These are phyloP conservation scores for Yarrowia alimentaria DNA, from an alignment of 805 yeast genomes.

Conservation along the genomic window DNA sequence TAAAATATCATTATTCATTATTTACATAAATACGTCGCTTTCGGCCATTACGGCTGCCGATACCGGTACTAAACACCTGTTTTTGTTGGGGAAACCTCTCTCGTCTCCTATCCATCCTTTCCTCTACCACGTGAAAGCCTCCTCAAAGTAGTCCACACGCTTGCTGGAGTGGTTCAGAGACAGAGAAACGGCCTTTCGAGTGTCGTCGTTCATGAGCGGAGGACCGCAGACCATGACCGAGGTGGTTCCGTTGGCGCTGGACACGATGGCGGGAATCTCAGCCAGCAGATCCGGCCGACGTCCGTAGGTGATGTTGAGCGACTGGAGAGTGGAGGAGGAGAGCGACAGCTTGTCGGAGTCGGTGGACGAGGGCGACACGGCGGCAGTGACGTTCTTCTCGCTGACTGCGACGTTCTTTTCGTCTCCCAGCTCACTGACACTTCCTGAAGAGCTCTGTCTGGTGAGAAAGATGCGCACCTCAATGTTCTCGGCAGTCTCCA, in stretches of 20 bases:
- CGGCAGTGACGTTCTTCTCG: too few relatives aligned
- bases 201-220: slow-evolving; percentile 53
- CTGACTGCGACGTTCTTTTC: slow-evolving; percentile 14
- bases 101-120: too few relatives aligned
- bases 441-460: slow-evolving; percentile 4
- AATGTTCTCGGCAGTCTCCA: slow-evolving; percentile 18
- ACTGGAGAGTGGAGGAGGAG: slow-evolving; percentile 2
- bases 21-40: background rate
- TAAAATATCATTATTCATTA: slow-evolving; percentile 2
- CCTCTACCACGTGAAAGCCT: slow-evolving; percentile 62
- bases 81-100: too few relatives aligned
- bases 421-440: background rate
- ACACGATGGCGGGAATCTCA: slow-evolving; percentile 21
- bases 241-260: slow-evolving; percentile 44
- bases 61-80: too few relatives aligned
- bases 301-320: slow-evolving; percentile 6
- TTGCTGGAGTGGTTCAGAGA: slow-evolving; percentile 44
- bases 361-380: background rate
- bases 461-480: slow-evolving; percentile 21
- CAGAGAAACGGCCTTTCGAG: slow-evolving; percentile 50
- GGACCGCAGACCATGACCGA: slow-evolving; percentile 66
- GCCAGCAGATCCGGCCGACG: slow-evolving; percentile 4
- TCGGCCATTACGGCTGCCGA: too few relatives aligned
- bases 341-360: slow-evolving; percentile 7
- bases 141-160: slow-evolving; percentile 66